These are phyloP conservation scores for Astrothelium subdiscretum DNA, from an alignment of 495 filamentous ascomycete species.

Conservation along the genomic window DNA sequence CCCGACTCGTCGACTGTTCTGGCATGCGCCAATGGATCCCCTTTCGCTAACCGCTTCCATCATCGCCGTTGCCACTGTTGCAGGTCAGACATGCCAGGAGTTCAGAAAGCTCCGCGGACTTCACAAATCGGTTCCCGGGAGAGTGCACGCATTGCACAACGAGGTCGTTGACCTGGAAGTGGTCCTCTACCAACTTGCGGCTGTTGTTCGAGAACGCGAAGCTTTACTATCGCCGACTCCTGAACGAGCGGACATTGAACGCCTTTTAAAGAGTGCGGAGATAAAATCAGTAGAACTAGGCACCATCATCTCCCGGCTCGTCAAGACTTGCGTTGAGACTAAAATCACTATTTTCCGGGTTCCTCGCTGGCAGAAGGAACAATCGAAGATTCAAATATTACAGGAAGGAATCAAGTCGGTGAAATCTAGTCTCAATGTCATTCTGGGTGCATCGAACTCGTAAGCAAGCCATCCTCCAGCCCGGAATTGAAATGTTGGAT, in stretches of 20 bases:
- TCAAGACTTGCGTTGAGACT: not conserved
- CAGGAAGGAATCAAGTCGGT: conserved; percentile 1
- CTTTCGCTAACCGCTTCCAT: not conserved
- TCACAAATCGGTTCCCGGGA: not conserved
- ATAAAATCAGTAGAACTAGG: not conserved
- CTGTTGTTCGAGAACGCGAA: not conserved
- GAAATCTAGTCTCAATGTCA: not conserved
- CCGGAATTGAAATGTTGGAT: not conserved
- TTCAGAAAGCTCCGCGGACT: not conserved
- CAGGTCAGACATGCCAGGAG: not conserved
- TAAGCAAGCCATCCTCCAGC: not conserved
- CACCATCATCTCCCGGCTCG: not conserved
- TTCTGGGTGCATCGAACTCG: not conserved
- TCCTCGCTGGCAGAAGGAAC: not conserved
- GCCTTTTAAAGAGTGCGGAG: not conserved
- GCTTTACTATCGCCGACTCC: not conserved
- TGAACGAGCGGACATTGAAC: not conserved
- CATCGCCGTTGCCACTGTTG: not conserved
- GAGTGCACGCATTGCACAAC: not conserved
- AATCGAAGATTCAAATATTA: not conserved
- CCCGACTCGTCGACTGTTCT: not conserved
- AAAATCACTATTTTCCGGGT: not conserved
- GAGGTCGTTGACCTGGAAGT: not conserved
- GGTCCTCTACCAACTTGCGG: not conserved
- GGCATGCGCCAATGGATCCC: not conserved